Conservation (phyloP, 2,329 filamentous ascomycete genomes). For the Trichoderma endophyticum region DNA sequence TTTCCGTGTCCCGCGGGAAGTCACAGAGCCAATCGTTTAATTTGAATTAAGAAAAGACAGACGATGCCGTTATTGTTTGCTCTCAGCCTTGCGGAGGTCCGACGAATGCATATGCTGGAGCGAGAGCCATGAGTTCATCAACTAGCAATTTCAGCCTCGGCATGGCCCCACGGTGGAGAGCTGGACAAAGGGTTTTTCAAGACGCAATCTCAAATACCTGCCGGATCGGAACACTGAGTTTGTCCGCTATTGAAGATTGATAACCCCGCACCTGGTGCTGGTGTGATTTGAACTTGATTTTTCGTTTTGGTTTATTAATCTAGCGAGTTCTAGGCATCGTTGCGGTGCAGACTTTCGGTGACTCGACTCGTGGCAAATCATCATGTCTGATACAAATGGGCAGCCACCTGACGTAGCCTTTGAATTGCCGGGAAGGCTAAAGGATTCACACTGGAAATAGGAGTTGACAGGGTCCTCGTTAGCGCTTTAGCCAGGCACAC, state of each 20-base stretch:
- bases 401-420: neutral
- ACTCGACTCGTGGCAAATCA: neutral
- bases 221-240: conserved; percentile 18
- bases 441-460: neutral
- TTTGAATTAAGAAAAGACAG: neutral
- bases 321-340: neutral
- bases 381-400: neutral
- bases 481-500: neutral
- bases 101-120: neutral
- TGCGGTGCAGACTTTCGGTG: neutral
- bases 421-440: neutral
- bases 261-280: neutral
- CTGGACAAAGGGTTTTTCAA: neutral
- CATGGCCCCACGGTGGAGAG: neutral
- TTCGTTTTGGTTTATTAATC: neutral
- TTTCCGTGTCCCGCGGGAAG: neutral
- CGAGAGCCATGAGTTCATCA: neutral
- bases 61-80: neutral
- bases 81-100: neutral
- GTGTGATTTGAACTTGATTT: neutral
- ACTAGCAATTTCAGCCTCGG: neutral
- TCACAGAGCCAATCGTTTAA: neutral
- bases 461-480: neutral
- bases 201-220: neutral
- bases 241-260: neutral